Base-by-base conservation (phyloP, 805 yeast species). In the Debaryomyces hansenii region DNA sequence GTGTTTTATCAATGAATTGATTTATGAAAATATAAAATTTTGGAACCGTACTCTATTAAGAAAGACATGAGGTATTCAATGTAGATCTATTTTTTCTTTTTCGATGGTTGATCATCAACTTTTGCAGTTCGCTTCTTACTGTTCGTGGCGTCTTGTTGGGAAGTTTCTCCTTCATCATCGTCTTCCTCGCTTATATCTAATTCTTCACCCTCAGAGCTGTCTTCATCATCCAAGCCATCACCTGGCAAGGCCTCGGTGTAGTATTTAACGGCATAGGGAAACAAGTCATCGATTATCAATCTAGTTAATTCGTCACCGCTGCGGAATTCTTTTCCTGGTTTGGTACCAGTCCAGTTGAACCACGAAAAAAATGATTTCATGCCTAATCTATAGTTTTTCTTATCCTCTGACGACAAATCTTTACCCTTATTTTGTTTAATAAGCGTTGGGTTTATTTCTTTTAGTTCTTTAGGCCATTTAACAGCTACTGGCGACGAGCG, bases 291-390 rank as follows among this genome's bases (percentile, higher is more conserved):
- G 4, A 80, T 72, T 11, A 92, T 70, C 36, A 87, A 66, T 42
- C 82, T 71, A 0, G 96, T 88, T 45, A 91, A 72, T 9, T 84
- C 90, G 50, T 84, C 92, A 20, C 96, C 96, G 46, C 78, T 76
- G 50, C 90, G 78, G 59, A 83, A 88, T 60, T 83, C 94, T 65
- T 82, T 87, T 1, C 89, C 87, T 1, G 89, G 85, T 52, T 83
- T 84, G 31, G 67, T 62, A 0, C 96, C 96, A 0, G 94, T 85
- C 91, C 95, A 90, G 40, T 73, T 71, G 60, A 90, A 91, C 84
- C 91, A 91, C 5, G 90, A 85, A 64, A 92, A 91, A 58, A 92
- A 85, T 11, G 92, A 83, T 58, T 84, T 84, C 90, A 85, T 85
- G 4, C 91, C 91, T 15, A 73, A 59, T 47, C 91, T 68, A 58